Evolutionary conservation across 2,329 filamentous ascomycete genomes (phyloP), one percentile per base, ranked within the genome.

Genomic region (Botryotinia narcissicola): DNA sequence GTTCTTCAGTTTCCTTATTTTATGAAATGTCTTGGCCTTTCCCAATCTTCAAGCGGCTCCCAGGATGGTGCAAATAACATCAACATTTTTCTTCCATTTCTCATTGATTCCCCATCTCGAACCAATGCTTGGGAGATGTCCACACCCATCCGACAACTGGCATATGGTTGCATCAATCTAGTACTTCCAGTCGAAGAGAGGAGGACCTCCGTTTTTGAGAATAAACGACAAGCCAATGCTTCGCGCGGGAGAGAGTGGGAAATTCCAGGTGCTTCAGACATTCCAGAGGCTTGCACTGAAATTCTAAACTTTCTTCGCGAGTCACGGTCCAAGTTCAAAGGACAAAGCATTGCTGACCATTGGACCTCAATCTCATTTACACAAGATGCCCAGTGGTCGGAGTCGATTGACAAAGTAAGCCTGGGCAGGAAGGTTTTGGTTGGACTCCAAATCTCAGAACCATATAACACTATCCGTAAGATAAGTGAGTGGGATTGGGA

Each of bases 51-150:
- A 54, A 57, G 29, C 18, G 60, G 35, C 35, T 20, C 35, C 10
- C n/a, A 54, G 32, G 67, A 74, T 57, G 22, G 35, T 25, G 37
- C 51, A 20, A 54, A 77, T 4, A 54, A 77, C 8, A 59, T 70
- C 29, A 77, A 85, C 59, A 85, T 93, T 20, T 95, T 91, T 79
- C 84, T 94, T 0, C 90, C 91, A 0, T 84, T 91, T 35, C 80
- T 94, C 0, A 82, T 90, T 16, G 89, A 91, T 75, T 86, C 85
- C 73, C 85, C 86, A 29, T 78, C 80, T n/a, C 84, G 86, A 44
- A 84, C 85, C 61, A 90, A 85, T 77, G 87, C 87, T 25, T 91
- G 89, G 89, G 84, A 85, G 71, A 83, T 86, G 73, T 87, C 87
- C 72, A 84, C 82, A 40, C 72, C 79, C 12, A 82, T 89, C 46